Conservation (phyloP, 768 basidiomycete species). For the Antrodiella citrinella region DNA sequence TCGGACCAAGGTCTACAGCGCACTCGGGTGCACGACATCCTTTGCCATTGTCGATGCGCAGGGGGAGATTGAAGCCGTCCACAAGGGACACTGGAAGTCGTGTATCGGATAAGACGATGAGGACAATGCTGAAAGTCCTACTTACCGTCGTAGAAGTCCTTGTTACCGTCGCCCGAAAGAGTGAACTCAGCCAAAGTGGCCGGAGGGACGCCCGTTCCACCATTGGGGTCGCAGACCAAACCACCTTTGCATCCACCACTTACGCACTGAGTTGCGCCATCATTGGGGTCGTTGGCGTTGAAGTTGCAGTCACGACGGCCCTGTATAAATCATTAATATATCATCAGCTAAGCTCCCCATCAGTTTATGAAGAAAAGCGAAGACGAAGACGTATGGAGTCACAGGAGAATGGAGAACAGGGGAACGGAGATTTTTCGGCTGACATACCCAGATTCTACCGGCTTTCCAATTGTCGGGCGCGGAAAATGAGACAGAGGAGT, state of each 20-base stretch:
- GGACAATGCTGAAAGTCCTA: background rate
- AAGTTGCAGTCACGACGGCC: slow-evolving; percentile 33
- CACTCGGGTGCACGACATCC: slow-evolving; percentile 28
- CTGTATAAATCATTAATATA: slow-evolving; percentile 10
- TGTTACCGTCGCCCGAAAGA: slow-evolving; percentile 16
- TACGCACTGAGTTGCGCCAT: slow-evolving; percentile 27
- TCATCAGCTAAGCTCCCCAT: background rate
- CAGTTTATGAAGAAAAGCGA: background rate
- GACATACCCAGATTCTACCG: slow-evolving; percentile 30
- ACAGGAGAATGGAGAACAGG: background rate
- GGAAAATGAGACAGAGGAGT: slow-evolving; percentile 21
- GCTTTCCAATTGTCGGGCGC: slow-evolving; percentile 33
- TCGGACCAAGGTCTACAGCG: slow-evolving; percentile 29
- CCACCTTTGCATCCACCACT: slow-evolving; percentile 36
- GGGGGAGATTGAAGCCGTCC: slow-evolving; percentile 27
- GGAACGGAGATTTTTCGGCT: too few relatives aligned
- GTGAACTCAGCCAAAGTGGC: slow-evolving; percentile 31
- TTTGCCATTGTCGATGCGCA: slow-evolving; percentile 24
- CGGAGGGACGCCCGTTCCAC: slow-evolving; percentile 32
- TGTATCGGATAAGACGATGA: background rate
- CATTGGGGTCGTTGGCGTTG: slow-evolving; percentile 22
- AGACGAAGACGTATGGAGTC: background rate
- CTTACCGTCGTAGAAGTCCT: slow-evolving; percentile 28
- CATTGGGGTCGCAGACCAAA: slow-evolving; percentile 26
- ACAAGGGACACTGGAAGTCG: slow-evolving; percentile 20